Evolutionary conservation across 2,329 filamentous ascomycete genomes (phyloP).

Genomic region (Plenodomus biglobosus): DNA sequence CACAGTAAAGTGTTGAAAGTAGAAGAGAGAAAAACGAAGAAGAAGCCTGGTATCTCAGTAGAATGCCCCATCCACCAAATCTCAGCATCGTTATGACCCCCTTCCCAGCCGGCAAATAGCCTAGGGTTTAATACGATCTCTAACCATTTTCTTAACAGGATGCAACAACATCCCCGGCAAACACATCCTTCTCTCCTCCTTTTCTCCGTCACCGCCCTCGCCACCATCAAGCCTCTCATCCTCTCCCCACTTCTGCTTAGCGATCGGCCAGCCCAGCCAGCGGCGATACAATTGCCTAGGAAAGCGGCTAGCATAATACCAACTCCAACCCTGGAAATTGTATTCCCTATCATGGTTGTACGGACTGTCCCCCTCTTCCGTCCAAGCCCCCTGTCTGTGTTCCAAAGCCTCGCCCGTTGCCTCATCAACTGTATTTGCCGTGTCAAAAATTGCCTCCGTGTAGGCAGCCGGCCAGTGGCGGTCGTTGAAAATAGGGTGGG

Average conservation of each 20-base stretch:
- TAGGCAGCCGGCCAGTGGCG: slow-evolving; percentile 81
- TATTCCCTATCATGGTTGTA: slow-evolving; percentile 72
- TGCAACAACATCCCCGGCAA: slow-evolving; percentile 86
- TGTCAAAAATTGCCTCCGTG: slow-evolving; percentile 78
- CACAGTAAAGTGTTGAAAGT: too few relatives aligned
- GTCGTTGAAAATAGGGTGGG: slow-evolving; percentile 86
- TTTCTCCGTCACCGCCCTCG: slow-evolving; percentile 46
- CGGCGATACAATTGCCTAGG: slow-evolving; percentile 77
- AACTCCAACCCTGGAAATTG: slow-evolving; percentile 82
- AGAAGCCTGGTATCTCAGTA: too few relatives aligned
- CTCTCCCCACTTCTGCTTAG: slow-evolving; percentile 76
- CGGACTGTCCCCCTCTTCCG: slow-evolving; percentile 45
- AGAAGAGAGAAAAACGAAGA: too few relatives aligned
- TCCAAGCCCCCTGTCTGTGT: slow-evolving; percentile 59
- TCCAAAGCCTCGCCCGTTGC: slow-evolving; percentile 53
- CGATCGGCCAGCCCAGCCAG: slow-evolving; percentile 81
- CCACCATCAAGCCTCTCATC: slow-evolving; percentile 62
- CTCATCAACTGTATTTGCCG: slow-evolving; percentile 28
- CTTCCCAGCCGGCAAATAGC: too few relatives aligned
- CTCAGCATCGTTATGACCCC: too few relatives aligned
- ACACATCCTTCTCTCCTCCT: slow-evolving; percentile 77
- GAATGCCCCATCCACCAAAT: too few relatives aligned
- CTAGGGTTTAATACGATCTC: slow-evolving; percentile 24
- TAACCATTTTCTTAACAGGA: slow-evolving; percentile 69
- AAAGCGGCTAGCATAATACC: slow-evolving; percentile 90